Evolutionary conservation across 352 stramenopile species (phyloP).

Genomic region (Pythium guiyangense): DNA sequence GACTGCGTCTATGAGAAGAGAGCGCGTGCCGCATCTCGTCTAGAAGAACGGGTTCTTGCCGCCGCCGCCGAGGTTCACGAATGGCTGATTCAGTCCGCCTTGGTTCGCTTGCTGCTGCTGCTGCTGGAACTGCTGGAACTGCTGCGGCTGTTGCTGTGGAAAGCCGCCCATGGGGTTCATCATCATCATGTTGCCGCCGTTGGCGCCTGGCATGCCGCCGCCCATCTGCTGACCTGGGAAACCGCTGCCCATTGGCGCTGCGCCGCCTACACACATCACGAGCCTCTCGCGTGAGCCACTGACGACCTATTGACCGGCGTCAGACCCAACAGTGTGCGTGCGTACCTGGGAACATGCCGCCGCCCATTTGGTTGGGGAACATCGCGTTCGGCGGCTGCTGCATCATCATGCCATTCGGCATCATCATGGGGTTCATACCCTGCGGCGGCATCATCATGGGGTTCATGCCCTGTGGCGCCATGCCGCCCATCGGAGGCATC

Average conservation of each 20-base stretch:
- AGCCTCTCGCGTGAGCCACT: background rate
- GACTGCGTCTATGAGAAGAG: too few relatives aligned
- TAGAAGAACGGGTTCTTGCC: constrained; percentile 49
- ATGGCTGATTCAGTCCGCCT: constrained; percentile 63
- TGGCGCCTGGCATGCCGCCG: constrained; percentile 26
- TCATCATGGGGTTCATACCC: too few relatives aligned
- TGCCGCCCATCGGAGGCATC: constrained; percentile 21
- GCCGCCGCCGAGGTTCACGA: constrained; percentile 56
- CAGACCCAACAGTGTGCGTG: too few relatives aligned
- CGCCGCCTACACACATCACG: constrained; percentile 18
- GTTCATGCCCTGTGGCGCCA: constrained; percentile 24
- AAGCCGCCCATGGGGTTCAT: constrained; percentile 55
- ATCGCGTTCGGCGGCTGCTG: constrained; percentile 31
- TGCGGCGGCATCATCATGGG: constrained; percentile 26
- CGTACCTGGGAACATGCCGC: constrained; percentile 50
- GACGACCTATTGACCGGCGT: too few relatives aligned
- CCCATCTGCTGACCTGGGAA: constrained; percentile 31
- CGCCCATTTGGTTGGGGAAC: constrained; percentile 35
- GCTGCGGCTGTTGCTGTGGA: constrained; percentile 32
- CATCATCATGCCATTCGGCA: constrained; percentile 28
- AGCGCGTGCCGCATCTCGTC: background rate
- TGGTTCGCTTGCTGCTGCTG: constrained; percentile 35
- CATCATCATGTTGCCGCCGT: constrained; percentile 40
- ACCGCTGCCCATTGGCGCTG: constrained; percentile 33
- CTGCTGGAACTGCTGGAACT: constrained; percentile 22